Conservation (phyloP, 495 filamentous ascomycete genomes). For the Penicillium bialowiezense region DNA sequence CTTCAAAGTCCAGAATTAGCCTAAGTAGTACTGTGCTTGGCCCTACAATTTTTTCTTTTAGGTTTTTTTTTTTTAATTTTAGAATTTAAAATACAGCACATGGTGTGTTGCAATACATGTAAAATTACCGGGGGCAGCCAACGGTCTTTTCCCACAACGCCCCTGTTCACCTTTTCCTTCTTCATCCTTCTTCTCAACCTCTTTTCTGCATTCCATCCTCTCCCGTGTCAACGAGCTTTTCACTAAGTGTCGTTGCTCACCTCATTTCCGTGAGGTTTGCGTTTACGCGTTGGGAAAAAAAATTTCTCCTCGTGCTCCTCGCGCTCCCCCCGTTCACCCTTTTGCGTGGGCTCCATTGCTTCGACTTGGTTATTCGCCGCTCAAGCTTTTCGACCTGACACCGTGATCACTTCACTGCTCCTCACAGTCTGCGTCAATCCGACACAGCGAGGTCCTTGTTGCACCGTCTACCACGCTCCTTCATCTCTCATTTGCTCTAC, state of each 20-base stretch:
- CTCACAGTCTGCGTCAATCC: constrained; percentile 1
- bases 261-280: constrained; percentile 26
- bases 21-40: too few relatives aligned
- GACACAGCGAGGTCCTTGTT: constrained; percentile 4
- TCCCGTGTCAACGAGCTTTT: constrained; percentile 48
- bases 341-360: constrained; percentile 7
- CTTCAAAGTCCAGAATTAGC: too few relatives aligned
- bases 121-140: constrained; percentile 10
- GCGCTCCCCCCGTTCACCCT: constrained; percentile 1
- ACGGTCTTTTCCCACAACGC: constrained; percentile 17
- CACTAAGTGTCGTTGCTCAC: constrained; percentile 51
- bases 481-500: constrained; percentile 24
- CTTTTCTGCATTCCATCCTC: constrained; percentile 13
- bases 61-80: too few relatives aligned
- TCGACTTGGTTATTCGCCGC: constrained; percentile 10
- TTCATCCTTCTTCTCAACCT: constrained; percentile 15
- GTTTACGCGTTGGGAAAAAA: constrained; percentile 30
- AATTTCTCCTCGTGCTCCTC: constrained; percentile 15
- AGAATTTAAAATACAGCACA: constrained; percentile 1
- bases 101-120: constrained; percentile 6
- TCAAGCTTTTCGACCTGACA: constrained; percentile 5
- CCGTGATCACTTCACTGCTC: background rate
- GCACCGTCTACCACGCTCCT: constrained; percentile 17
- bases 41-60: too few relatives aligned
- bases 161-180: constrained; percentile 20